phyloP scores from a whole-genome alignment of 345 rosid species.

The Eucalyptus tenuipes region DNA sequence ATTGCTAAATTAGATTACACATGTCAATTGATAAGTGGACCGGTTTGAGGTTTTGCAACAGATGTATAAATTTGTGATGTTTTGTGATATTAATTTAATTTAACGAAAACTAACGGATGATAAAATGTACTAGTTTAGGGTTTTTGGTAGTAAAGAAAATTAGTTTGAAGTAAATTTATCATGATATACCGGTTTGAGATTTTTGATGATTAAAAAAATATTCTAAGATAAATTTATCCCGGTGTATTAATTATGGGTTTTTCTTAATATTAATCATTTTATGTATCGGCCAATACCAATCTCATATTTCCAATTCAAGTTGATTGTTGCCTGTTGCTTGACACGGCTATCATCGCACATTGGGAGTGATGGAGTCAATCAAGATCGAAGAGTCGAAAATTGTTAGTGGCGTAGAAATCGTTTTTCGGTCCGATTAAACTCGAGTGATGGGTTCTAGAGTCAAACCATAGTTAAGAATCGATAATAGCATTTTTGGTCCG shows the following conservation, averaged over 20 bases:
- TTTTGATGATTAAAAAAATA: no score
- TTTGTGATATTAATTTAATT: no score
- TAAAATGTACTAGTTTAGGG: no score
- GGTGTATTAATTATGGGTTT: accelerated
- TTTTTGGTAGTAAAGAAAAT: no score
- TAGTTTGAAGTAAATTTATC: no score
- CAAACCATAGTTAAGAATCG: background rate
- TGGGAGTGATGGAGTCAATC: background rate
- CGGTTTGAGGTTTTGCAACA: background rate
- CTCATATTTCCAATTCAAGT: background rate
- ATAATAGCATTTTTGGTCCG: background rate
- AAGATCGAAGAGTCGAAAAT: background rate
- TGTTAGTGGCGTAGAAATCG: background rate
- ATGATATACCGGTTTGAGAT: accelerated
- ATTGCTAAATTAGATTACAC: no score
- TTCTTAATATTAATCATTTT: background rate
- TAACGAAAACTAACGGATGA: no score
- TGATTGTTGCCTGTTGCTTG: background rate
- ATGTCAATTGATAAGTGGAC: accelerated
- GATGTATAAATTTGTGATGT: no score
- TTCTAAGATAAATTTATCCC: accelerated
- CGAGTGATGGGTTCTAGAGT: background rate
- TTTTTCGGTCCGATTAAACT: background rate
- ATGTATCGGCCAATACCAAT: background rate
- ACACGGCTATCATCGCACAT: background rate